Conservation (phyloP, 768 basidiomycete genomes). For the Hemileccinum rubropunctum region DNA sequence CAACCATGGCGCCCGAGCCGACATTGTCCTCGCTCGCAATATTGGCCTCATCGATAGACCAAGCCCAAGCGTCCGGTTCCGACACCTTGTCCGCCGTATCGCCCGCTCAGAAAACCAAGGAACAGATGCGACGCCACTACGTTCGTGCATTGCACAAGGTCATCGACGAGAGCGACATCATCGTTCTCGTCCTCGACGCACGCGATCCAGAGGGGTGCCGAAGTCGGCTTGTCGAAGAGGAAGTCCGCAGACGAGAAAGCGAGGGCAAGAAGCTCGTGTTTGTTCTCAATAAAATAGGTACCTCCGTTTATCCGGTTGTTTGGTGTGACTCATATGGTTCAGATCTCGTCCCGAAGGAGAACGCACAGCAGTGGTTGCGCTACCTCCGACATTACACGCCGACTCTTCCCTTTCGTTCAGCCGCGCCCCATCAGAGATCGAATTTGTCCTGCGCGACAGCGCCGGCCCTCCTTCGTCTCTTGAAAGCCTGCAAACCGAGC, state of each 20-base stretch:
- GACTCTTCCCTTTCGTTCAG: slow-evolving; percentile 86
- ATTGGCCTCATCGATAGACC: slow-evolving; percentile 39
- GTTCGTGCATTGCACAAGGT: slow-evolving; percentile 85
- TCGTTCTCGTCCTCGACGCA: slow-evolving; percentile 89
- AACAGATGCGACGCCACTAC: slow-evolving; percentile 71
- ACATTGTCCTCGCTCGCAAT: slow-evolving; percentile 60
- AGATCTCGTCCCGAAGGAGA: slow-evolving; percentile 89
- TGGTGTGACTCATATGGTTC: not conserved
- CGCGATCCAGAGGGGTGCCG: slow-evolving; percentile 93
- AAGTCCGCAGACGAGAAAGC: slow-evolving; percentile 77
- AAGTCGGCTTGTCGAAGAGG: slow-evolving; percentile 91
- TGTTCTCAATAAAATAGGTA: slow-evolving; percentile 96
- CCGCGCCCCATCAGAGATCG: slow-evolving; percentile 70
- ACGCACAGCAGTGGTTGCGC: slow-evolving; percentile 87
- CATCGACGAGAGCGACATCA: slow-evolving; percentile 88
- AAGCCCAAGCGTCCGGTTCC: slow-evolving; percentile 7
- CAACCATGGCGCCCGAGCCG: slow-evolving; percentile 72
- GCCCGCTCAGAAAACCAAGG: slow-evolving; percentile 50
- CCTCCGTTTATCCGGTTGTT: slow-evolving; percentile 18
- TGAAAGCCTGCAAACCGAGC: slow-evolving; percentile 80
- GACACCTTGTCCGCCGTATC: slow-evolving; percentile 32
- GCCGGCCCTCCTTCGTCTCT: slow-evolving; percentile 71
- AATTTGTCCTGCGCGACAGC: slow-evolving; percentile 79
- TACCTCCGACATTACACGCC: slow-evolving; percentile 92
- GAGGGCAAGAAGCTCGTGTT: slow-evolving; percentile 93